Evolutionary conservation across 2,329 filamentous ascomycete genomes (phyloP).

Genomic region (Penicillium occitanis): DNA sequence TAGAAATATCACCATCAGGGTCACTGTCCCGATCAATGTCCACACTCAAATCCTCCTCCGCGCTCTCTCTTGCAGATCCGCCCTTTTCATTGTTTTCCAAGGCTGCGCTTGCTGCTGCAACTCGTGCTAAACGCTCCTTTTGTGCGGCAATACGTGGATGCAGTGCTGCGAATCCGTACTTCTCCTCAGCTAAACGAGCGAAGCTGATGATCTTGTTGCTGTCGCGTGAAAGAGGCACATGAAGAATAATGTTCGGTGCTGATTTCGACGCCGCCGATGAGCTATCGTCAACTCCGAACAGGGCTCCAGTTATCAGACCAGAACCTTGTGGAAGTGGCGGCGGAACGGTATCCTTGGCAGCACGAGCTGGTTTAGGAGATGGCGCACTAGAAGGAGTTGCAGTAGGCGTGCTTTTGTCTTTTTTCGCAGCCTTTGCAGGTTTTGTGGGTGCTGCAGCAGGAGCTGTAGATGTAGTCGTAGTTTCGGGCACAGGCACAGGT

Average conservation of each 20-base stretch:
- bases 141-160: conserved; percentile 89
- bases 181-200: conserved; percentile 86
- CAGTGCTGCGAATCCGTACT: conserved; percentile 90
- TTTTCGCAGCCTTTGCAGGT: conserved; percentile 35
- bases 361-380: conserved; percentile 56
- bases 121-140: conserved; percentile 79
- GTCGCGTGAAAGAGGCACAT: conserved; percentile 75
- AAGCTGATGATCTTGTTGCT: conserved; percentile 95
- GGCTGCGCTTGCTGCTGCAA: conserved; percentile 83
- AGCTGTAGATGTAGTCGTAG: background rate
- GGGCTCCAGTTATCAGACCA: conserved; percentile 62
- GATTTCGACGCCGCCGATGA: conserved; percentile 42
- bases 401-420: conserved; percentile 46
- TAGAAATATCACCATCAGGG: conserved; percentile 48
- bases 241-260: conserved; percentile 77
- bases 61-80: conserved; percentile 70
- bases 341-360: conserved; percentile 52
- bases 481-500: background rate
- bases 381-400: conserved; percentile 53
- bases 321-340: conserved; percentile 61
- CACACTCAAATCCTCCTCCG: conserved; percentile 76
- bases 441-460: conserved; percentile 24
- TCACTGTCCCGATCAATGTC: conserved; percentile 74
- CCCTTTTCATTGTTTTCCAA: conserved; percentile 71
- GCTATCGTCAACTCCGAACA: conserved; percentile 56